These are phyloP conservation scores for Trichoderma aggressivum DNA, from an alignment of 2,329 filamentous ascomycete genomes.

Conservation along the genomic window DNA sequence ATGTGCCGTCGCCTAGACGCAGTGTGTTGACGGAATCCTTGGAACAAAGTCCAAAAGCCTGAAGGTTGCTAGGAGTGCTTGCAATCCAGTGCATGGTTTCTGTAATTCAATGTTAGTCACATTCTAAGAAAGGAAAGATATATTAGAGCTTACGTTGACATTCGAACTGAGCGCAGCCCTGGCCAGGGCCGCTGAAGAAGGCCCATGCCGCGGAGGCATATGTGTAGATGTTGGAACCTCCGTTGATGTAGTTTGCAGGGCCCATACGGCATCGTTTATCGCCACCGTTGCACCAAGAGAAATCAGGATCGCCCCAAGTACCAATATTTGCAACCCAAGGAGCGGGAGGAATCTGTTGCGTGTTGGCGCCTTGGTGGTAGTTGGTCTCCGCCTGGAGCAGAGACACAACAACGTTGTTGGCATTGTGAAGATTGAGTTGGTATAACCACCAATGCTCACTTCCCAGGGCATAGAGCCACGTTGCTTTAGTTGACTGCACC, in stretches of 20 bases:
- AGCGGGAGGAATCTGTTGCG: slow-evolving; percentile 33
- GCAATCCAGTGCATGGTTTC: slow-evolving; percentile 39
- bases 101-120: slow-evolving; percentile 14
- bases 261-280: slow-evolving; percentile 44
- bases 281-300: slow-evolving; percentile 36
- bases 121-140: neutral
- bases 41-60: slow-evolving; percentile 42
- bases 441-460: slow-evolving; percentile 58
- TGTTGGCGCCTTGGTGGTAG: slow-evolving; percentile 34
- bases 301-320: slow-evolving; percentile 42
- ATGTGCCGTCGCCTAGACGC: slow-evolving; percentile 35
- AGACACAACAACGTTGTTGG: slow-evolving; percentile 48
- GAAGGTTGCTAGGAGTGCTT: slow-evolving; percentile 36
- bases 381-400: slow-evolving; percentile 55
- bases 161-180: slow-evolving; percentile 32
- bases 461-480: slow-evolving; percentile 47
- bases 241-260: slow-evolving; percentile 40
- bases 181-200: slow-evolving; percentile 41
- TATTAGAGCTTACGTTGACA: slow-evolving; percentile 32
- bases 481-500: slow-evolving; percentile 45
- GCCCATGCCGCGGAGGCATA: slow-evolving; percentile 44
- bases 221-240: slow-evolving; percentile 39
- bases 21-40: slow-evolving; percentile 37
- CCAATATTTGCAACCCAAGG: slow-evolving; percentile 38
- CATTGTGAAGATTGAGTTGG: slow-evolving; percentile 51